Evolutionary conservation across 208 protist genomes (phyloP).

Genomic region (Leishmania tarentolae): DNA sequence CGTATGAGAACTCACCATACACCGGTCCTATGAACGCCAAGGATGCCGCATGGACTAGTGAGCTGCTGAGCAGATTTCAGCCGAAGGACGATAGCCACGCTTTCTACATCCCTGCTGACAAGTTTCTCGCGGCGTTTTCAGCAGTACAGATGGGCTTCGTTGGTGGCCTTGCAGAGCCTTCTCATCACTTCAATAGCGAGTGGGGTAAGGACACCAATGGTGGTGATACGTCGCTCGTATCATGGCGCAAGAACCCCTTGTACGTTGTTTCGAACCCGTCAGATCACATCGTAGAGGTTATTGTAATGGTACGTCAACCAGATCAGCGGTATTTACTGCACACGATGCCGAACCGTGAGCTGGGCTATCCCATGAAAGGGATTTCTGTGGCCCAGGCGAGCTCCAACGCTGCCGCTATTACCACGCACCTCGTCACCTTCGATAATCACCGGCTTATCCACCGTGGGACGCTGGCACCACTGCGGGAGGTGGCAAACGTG

Average conservation of each 20-base stretch:
- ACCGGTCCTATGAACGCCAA: conserved; percentile 49
- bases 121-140: conserved; percentile 33
- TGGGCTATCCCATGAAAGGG: conserved; percentile 46
- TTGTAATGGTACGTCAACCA: conserved; percentile 56
- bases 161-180: conserved; percentile 32
- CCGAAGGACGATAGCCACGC: conserved; percentile 32
- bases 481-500: conserved; percentile 46
- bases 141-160: conserved; percentile 52
- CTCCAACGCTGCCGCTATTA: conserved; percentile 14
- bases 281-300: conserved; percentile 35
- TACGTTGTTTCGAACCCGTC: conserved; percentile 44
- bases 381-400: conserved; percentile 38
- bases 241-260: conserved; percentile 67
- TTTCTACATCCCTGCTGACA: conserved; percentile 43
- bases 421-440: conserved; percentile 61
- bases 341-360: conserved; percentile 26
- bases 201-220: conserved; percentile 54
- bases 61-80: conserved; percentile 27
- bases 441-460: conserved; percentile 64
- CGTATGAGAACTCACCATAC: conserved; percentile 48
- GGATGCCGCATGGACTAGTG: conserved; percentile 43
- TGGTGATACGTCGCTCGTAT: conserved; percentile 50
- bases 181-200: conserved; percentile 62
- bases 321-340: conserved; percentile 61
- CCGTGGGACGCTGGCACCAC: conserved; percentile 38